Percentiles rank a stretch among this genome's conserved stretches.
These are phyloP conservation scores for Pythium angustatum DNA, from an alignment of 352 stramenopile species.

Conservation along the genomic window DNA sequence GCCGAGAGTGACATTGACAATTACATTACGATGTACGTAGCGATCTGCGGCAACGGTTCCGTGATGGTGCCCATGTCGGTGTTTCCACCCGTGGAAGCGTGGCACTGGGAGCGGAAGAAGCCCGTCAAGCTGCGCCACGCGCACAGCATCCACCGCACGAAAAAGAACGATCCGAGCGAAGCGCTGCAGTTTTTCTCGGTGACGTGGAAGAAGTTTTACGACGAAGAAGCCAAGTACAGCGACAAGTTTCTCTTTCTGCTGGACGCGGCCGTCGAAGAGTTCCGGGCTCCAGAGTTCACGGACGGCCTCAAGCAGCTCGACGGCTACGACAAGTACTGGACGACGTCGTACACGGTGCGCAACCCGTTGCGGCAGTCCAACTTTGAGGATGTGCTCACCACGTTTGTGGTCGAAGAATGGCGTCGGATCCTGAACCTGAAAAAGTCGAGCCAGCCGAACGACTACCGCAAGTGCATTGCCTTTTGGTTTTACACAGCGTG, in stretches of 20 bases:
- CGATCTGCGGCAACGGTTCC: conserved; percentile 81
- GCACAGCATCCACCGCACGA: conserved; percentile 74
- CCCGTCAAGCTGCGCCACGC: conserved; percentile 78
- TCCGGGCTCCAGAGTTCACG: conserved; percentile 63
- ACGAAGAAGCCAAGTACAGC: conserved; percentile 85
- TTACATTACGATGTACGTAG: conserved; percentile 82
- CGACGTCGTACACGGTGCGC: conserved; percentile 67
- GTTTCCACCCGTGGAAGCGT: conserved; percentile 74
- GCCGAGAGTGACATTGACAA: conserved; percentile 44
- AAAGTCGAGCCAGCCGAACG: conserved; percentile 82
- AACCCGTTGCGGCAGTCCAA: conserved; percentile 74
- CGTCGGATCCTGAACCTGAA: conserved; percentile 74
- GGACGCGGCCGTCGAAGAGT: conserved; percentile 66
- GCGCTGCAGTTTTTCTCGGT: conserved; percentile 85
- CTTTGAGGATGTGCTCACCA: conserved; percentile 69
- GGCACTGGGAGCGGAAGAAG: conserved; percentile 88
- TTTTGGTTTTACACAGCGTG: conserved; percentile 88
- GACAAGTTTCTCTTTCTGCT: conserved; percentile 84
- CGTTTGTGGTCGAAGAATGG: conserved; percentile 79
- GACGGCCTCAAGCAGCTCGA: conserved; percentile 76
- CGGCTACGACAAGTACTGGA: conserved; percentile 86
- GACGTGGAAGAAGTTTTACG: conserved; percentile 89
- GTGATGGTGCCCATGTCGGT: conserved; percentile 88
- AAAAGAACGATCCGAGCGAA: conserved; percentile 69
- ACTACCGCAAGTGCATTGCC: conserved; percentile 86